Percentiles rank a stretch among this genome's conserved stretches.
These are phyloP conservation scores for Pilaira anomala DNA, from an alignment of 192 early-diverging fungal genomes.

Conservation along the genomic window DNA sequence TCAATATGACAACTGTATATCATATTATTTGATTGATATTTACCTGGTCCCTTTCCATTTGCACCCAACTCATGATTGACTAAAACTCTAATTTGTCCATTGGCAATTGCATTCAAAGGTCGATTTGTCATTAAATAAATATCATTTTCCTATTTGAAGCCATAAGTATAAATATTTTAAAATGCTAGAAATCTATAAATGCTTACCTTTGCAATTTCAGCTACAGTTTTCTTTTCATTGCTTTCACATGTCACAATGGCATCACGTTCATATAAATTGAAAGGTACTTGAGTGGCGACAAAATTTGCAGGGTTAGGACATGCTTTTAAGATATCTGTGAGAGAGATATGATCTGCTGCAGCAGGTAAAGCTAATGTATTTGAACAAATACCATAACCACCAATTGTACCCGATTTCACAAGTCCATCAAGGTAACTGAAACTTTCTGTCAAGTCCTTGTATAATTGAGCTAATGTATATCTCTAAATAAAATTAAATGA, in stretches of 20 bases:
- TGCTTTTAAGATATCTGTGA: slow-evolving; percentile 45
- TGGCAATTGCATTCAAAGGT: slow-evolving; percentile 64
- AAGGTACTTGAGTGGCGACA: slow-evolving; percentile 61
- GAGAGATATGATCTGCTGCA: slow-evolving; percentile 60
- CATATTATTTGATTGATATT: neutral
- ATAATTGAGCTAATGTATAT: slow-evolving; percentile 39
- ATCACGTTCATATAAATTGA: slow-evolving; percentile 74
- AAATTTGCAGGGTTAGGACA: slow-evolving; percentile 48
- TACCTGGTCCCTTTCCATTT: slow-evolving; percentile 21
- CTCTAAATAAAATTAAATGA: neutral
- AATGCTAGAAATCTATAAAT: neutral
- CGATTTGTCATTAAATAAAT: slow-evolving; percentile 69
- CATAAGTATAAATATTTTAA: neutral
- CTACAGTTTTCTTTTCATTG: slow-evolving; percentile 32
- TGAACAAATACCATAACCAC: slow-evolving; percentile 66
- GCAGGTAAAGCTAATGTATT: slow-evolving; percentile 57
- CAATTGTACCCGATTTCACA: slow-evolving; percentile 51
- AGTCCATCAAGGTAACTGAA: slow-evolving; percentile 63
- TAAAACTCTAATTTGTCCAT: slow-evolving; percentile 49
- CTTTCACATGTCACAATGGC: slow-evolving; percentile 38
- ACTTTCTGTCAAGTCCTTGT: slow-evolving; percentile 56
- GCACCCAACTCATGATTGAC: slow-evolving; percentile 41
- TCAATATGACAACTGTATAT: neutral
- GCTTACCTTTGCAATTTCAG: slow-evolving; percentile 40
- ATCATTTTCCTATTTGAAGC: slow-evolving; percentile 41